Base-by-base conservation (phyloP, 306 rosid genomes). In the Begonia masoniana region DNA sequence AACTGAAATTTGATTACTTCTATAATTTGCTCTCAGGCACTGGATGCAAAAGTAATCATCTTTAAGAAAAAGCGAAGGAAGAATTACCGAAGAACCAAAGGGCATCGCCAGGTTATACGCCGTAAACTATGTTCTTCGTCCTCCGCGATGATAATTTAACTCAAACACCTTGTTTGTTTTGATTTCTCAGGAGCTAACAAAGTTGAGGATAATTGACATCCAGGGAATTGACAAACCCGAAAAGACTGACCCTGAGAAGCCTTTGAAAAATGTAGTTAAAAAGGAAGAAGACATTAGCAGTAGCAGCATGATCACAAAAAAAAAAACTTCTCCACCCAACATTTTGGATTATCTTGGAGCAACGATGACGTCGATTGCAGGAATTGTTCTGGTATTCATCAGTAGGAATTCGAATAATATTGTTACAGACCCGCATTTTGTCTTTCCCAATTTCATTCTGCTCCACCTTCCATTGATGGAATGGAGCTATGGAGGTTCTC, bases 41-140 rank as follows among this genome's bases (percentile, higher is more conserved):
- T 85, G 55, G 95, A 89, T 71, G 95, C 95, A 24, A 78, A 49
- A 69, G 88, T 85, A 13, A 73, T 89, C 52, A 82, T 85, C 61
- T 89, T 89, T 54, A 89, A 89, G 87, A 89, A 89, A 75, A 85
- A 89, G 80, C 82, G 94, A 69, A 80, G 97, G 67, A 89, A 89
- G 87, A 89, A 85, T 66, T 89, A 85, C 67, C 78, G 95, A 36
- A 73, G 94, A 74, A 68, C 80, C 64, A 82, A 78, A 69, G 97
- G 95, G 26, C 97, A 85, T 64, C 87, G 94, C 55, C 97, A 82
- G 95, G 91, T 89, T 53, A 59, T 31, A 55, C 41, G 47, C 42
- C 46, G 31, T 23, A 61, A 19, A 21, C 41, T 47, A 3, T 50
- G 19, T 46, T 54, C 50, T 66, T 21, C 35, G 9, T 14, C 41